Evolutionary conservation across 2,329 filamentous ascomycete genomes (phyloP), one percentile per base, ranked within the genome.

Genomic region (Talaromyces sp.): DNA sequence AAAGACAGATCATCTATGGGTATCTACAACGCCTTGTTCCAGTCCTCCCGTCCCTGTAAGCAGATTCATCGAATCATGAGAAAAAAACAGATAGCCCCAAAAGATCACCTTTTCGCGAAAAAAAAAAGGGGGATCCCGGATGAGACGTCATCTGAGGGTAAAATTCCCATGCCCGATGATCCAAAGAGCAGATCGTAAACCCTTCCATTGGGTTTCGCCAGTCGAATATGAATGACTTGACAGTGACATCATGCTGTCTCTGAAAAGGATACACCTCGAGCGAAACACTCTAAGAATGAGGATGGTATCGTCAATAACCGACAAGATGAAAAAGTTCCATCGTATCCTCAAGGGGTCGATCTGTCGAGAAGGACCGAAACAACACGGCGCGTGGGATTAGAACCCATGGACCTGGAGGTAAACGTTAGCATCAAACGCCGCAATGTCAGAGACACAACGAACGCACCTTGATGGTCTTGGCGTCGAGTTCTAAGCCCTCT

Each of bases 401-500:
- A 82, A 82, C 66, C 80, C 80, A 71, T 82, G 80, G 75, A 82
- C 80, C 78, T 80, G 31, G n/a, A n/a, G n/a, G 1, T 1, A n/a
- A n/a, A 23, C 11, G 40, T 64, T 57, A 61, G 50, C 11, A 7
- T 40, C 16, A 18, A 35, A 35, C 5, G 5, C 16, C 14, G 39
- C 37, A 60, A 39, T 52, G 18, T 16, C 0, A 11, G 2, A 14
- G 8, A 9, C 28, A 7, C 5, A 57, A n/a, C 9, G 23, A 21
- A n/a, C 72, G 65, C 75, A 93, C 91, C 86, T 98, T 97, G 83
- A 98, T 96, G 82, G 89, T 96, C 87, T 97, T 96, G 80, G 88
- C 85, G 82, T 97, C 92, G 77, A 97, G 88, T 80, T 91, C 92
- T 74, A 98, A 86, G 75, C 93, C 93, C 76, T 93, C 91, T 81